Percentiles rank a stretch among this genome's conserved stretches.
Conservation (phyloP, 1,139 yeast species). For the Candida frijolesensis region DNA sequence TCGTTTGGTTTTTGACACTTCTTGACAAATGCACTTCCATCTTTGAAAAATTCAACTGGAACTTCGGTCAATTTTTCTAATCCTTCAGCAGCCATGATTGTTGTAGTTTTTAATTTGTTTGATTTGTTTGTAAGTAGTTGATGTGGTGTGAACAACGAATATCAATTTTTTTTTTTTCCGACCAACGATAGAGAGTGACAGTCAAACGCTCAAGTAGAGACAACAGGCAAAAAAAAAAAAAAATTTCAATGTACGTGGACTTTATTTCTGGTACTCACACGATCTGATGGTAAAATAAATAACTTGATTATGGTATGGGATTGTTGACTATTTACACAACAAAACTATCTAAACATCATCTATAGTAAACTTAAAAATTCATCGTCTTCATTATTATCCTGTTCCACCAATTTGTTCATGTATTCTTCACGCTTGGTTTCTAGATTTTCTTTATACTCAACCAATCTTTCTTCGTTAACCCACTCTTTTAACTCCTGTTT, state of each 20-base stretch:
- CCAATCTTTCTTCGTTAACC: conserved; percentile 24
- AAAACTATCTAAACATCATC: not conserved
- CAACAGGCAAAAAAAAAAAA: not conserved
- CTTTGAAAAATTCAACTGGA: conserved; percentile 89
- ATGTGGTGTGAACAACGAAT: not conserved
- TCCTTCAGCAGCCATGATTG: conserved; percentile 58
- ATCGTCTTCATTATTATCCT: conserved; percentile 33
- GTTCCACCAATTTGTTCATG: conserved; percentile 27
- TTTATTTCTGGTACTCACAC: not conserved
- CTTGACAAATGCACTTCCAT: conserved; percentile 83
- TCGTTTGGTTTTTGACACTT: conserved; percentile 93
- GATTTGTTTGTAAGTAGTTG: not conserved
- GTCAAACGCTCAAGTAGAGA: not conserved
- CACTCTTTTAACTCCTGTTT: conserved; percentile 22
- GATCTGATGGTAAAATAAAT: not conserved
- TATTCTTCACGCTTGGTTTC: conserved; percentile 32
- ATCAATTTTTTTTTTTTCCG: conserved; percentile 4
- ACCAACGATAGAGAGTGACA: not conserved
- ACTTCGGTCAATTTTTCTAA: conserved; percentile 85
- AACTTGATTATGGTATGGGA: not conserved
- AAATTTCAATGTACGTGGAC: conserved; percentile 5
- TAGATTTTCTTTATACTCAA: conserved; percentile 25
- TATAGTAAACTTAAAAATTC: conserved; percentile 37
- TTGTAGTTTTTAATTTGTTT: conserved; percentile 9
- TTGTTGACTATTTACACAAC: not conserved